Percentiles rank a stretch among this genome's conserved stretches.
Conservation (phyloP, 164 flowering plant species). For the Malania oleifera region DNA sequence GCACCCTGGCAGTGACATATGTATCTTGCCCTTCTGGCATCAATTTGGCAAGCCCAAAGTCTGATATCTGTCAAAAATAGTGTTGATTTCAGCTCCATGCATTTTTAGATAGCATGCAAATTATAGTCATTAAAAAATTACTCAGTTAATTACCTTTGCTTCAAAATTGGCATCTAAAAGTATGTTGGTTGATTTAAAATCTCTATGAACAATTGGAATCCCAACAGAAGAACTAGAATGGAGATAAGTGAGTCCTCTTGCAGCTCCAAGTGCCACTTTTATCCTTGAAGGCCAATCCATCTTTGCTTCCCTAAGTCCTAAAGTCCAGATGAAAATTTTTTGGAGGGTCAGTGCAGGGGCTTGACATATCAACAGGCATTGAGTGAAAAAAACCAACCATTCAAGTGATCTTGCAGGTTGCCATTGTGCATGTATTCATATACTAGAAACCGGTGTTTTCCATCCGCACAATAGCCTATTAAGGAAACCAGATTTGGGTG, state of each 20-base stretch:
- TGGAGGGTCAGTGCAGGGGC: not conserved
- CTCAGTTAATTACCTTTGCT: slow-evolving; percentile 58
- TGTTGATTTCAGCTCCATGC: slow-evolving; percentile 4
- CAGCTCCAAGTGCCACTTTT: slow-evolving; percentile 87
- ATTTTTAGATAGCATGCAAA: no score
- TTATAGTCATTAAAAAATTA: not conserved
- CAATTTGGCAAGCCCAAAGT: slow-evolving; percentile 93
- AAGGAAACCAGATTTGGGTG: slow-evolving; percentile 90
- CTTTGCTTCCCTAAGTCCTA: slow-evolving; percentile 66
- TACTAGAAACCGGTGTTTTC: slow-evolving; percentile 90
- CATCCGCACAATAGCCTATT: slow-evolving; percentile 96
- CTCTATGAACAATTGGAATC: slow-evolving; percentile 89
- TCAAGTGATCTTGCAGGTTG: slow-evolving; percentile 89
- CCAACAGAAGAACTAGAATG: slow-evolving; percentile 82
- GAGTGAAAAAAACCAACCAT: slow-evolving; percentile 38
- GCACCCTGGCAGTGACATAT: slow-evolving; percentile 67
- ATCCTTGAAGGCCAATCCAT: slow-evolving; percentile 87
- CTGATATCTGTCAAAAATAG: slow-evolving; percentile 60
- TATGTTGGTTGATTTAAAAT: slow-evolving; percentile 93
- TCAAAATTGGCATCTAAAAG: slow-evolving; percentile 66
- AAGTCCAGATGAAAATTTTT: slow-evolving; percentile 1
- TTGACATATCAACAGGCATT: slow-evolving; percentile 2
- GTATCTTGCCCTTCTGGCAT: slow-evolving; percentile 92
- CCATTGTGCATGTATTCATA: slow-evolving; percentile 89
- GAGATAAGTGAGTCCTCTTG: slow-evolving; percentile 88